Base-by-base conservation (phyloP, 139 green algal genomes). In the Desmodesmus armatus region DNA sequence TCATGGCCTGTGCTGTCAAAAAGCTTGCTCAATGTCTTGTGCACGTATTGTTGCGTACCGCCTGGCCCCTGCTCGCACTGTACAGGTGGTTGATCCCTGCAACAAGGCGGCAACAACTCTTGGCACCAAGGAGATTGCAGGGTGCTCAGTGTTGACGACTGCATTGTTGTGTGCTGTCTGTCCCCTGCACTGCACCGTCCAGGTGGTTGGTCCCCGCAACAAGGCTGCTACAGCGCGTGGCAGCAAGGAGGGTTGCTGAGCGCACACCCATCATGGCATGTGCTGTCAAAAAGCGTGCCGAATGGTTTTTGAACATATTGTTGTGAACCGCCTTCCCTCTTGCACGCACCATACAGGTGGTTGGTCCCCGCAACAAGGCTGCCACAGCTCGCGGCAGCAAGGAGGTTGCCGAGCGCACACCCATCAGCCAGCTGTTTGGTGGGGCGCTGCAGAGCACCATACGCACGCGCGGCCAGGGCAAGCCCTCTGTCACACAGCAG, bases 211-310 rank as follows among this genome's bases (percentile, higher is more conserved):
- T 9, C 33, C 27, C 67, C 72, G 21, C 41, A 92, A 92, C 88
- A 91, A 90, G 49, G 71, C 82, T 13, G 87, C 87, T 9, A 83
- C 91, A 21, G 88, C 83, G 0, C 71, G 82, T 40, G 90, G 33
- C 78, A 87, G 58, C 1, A 72, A 87, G 31, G 82, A 87, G 49
- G 67, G 17, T 29, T 75, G 7, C 37, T 75, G 67, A 51, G 35
- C 35, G 37, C 67, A 5, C 47, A 51, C 37, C 65, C 4, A 31
- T 53, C 85, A 90, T 62, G 89, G 88, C 69, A 58, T 69, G 72
- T 47, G 44, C 47, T 55, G 47, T 7, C 7, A 13, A 13, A 21
- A 13, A 7, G 13, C 9, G 47, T 55, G 47, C 7, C 13, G 47
- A 21, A 55, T 21, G 47, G 47, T 55, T 21, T 7, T 55, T 55